These are phyloP conservation scores for Flueggea neowawraea DNA, from an alignment of 441 rosid genomes.

Conservation along the genomic window DNA sequence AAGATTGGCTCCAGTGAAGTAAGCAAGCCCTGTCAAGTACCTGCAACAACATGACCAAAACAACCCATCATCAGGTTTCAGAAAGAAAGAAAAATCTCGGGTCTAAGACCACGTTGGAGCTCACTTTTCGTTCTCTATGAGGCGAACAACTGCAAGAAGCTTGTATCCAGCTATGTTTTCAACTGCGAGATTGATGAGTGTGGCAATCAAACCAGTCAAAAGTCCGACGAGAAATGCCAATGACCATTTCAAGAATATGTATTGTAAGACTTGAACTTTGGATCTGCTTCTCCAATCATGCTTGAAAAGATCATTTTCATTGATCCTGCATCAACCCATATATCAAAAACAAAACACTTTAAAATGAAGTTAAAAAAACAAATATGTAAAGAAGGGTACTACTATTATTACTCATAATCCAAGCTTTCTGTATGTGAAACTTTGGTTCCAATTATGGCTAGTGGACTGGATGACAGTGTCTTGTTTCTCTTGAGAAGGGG, in stretches of 20 bases:
- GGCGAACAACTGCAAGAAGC: constrained; percentile 65
- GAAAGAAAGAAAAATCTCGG: background rate
- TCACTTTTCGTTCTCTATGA: constrained; percentile 63
- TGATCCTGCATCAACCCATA: constrained; percentile 48
- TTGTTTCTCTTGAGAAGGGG: too few relatives aligned
- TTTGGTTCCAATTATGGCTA: constrained; percentile 85
- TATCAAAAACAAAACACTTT: background rate
- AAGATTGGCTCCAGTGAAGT: constrained; percentile 62
- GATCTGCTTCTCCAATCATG: constrained; percentile 98
- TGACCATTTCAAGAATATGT: constrained; percentile 80
- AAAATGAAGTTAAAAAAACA: constrained; percentile 1
- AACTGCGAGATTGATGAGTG: constrained; percentile 80
- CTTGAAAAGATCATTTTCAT: constrained; percentile 90
- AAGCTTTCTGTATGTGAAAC: constrained; percentile 88
- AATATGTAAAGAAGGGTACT: background rate
- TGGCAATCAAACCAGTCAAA: constrained; percentile 78
- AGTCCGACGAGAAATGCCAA: constrained; percentile 85
- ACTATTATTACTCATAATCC: constrained; percentile 70
- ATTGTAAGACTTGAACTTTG: constrained; percentile 74
- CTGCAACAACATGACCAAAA: constrained; percentile 32
- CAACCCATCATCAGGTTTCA: background rate
- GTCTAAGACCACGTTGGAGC: too few relatives aligned
- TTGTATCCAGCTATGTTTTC: constrained; percentile 97
- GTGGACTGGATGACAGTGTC: constrained; percentile 51
- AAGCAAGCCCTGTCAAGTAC: constrained; percentile 54